Percentiles rank a stretch among this genome's conserved stretches.
These are phyloP conservation scores for Syncephalastrum sp. DNA, from an alignment of 371 early-diverging fungal species.

Conservation along the genomic window DNA sequence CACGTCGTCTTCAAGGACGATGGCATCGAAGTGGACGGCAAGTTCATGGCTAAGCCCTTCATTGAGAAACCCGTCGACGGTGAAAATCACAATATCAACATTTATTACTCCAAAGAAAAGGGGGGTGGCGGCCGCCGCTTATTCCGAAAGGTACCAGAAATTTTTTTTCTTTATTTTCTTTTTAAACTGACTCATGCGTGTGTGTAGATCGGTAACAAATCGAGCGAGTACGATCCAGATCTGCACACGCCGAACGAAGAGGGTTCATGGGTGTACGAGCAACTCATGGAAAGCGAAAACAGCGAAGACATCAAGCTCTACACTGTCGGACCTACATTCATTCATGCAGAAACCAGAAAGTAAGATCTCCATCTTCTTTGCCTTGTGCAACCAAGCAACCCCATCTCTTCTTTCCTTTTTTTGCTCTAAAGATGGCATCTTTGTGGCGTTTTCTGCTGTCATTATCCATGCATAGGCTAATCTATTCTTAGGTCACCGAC, in stretches of 20 bases:
- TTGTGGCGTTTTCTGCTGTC: too few relatives aligned
- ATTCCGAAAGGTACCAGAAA: slow-evolving; percentile 82
- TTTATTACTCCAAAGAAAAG: slow-evolving; percentile 83
- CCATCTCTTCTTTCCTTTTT: slow-evolving; percentile 4
- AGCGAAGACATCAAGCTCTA: slow-evolving; percentile 98
- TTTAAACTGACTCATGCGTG: neutral
- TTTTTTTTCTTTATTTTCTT: neutral
- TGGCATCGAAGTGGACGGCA: slow-evolving; percentile 71
- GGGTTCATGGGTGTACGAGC: slow-evolving; percentile 94
- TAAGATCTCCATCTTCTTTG: slow-evolving; percentile 25
- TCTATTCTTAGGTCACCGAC: slow-evolving; percentile 80
- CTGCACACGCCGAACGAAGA: slow-evolving; percentile 65
- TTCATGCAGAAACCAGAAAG: slow-evolving; percentile 98
- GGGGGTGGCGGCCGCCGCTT: slow-evolving; percentile 93
- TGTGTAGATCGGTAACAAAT: slow-evolving; percentile 86
- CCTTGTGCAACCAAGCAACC: slow-evolving; percentile 3
- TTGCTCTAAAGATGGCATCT: neutral
- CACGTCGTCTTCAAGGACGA: slow-evolving; percentile 43
- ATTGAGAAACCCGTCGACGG: slow-evolving; percentile 98
- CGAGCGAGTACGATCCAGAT: slow-evolving; percentile 86
- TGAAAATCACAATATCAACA: slow-evolving; percentile 97
- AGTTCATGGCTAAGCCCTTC: slow-evolving; percentile 86
- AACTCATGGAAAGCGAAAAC: slow-evolving; percentile 92
- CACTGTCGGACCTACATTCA: slow-evolving; percentile 86
- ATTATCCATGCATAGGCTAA: too few relatives aligned